Base-by-base conservation (phyloP, 2,329 filamentous ascomycete genomes). In the Claviceps purpurea region DNA sequence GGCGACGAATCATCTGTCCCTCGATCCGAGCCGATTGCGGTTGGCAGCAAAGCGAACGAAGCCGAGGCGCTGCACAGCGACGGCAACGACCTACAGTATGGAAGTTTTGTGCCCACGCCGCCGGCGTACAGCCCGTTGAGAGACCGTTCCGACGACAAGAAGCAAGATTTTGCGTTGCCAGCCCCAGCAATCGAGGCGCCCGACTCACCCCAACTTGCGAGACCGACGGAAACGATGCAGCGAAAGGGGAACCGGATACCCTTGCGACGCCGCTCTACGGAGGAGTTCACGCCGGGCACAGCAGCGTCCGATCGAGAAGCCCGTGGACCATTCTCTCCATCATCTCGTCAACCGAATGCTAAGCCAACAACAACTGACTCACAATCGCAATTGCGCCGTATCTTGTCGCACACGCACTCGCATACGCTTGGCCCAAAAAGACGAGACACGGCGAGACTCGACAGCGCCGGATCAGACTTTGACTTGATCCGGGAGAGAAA, bases 401-500 rank as follows among this genome's bases (percentile, higher is more conserved):
- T 71, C 5, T 63, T 70, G 16, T 65, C 69, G 0, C 64, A 67
- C 30, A 59, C 61, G 20, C 51, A 50, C 20, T 3, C 20, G 13
- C 22, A 26, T 26, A 6, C 20, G 20, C 42, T 16, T 26, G 50
- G 51, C 24, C 45, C 48, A 7, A 26, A 46, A 26, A 51, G 46
- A 44, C 51, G 49, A 10, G 48, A 49, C 16, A n/a, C 41, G 5
- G 52, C 69, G 52, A 65, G 68, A 65, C 57, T 68, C 58, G 67
- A 77, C 52, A 62, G 70, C 63, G 64, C 70, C 45, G 57, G 74
- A 62, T 65, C 73, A 49, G 66, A 70, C 24, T 62, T 77, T 26
- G 76, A 81, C 43, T 77, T 87, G 41, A 75, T 94, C 3, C 84
- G 87, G 45, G 74, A 82, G 52, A 78, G 82, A 18, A 84, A 95